phyloP scores from a whole-genome alignment of 768 basidiomycete species.

The Chalciporus piperatus region DNA sequence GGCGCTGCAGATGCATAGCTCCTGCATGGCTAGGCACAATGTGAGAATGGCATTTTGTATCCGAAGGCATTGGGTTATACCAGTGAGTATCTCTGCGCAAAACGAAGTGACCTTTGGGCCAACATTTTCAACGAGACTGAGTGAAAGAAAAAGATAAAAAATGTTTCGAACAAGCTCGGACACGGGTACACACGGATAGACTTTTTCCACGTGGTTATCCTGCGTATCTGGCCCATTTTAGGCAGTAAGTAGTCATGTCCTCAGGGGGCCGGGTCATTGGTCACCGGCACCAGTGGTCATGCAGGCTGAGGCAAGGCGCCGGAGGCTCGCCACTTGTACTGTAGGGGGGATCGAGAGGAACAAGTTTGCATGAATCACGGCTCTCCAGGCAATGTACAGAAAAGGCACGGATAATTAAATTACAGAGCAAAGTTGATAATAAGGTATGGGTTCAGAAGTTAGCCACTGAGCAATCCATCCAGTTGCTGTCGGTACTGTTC shows the following conservation, averaged over 20 bases:
- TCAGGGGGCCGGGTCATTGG: no score
- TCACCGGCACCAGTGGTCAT: no score
- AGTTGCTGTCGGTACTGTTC: slow-evolving; percentile 88
- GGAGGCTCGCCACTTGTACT: no score
- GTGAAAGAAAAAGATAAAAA: slow-evolving; percentile 20
- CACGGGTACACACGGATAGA: slow-evolving; percentile 23
- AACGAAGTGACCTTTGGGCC: slow-evolving; percentile 52
- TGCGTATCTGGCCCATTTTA: not conserved
- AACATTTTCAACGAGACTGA: slow-evolving; percentile 51
- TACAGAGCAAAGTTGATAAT: not conserved
- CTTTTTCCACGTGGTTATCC: not conserved
- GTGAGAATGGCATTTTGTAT: slow-evolving; percentile 8
- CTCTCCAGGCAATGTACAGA: no score
- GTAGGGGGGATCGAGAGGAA: no score
- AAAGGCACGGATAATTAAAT: not conserved
- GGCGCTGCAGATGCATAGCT: slow-evolving; percentile 70
- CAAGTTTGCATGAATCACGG: no score
- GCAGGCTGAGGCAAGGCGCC: no score
- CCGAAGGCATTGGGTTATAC: slow-evolving; percentile 31
- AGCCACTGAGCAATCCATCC: slow-evolving; percentile 73
- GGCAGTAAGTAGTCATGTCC: no score
- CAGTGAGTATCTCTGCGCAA: slow-evolving; percentile 49
- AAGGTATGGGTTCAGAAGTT: slow-evolving; percentile 16
- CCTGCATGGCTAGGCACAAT: slow-evolving; percentile 46
- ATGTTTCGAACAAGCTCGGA: slow-evolving; percentile 7